Conservation (phyloP, 345 rosid species). For the Rhizophora apiculata region DNA sequence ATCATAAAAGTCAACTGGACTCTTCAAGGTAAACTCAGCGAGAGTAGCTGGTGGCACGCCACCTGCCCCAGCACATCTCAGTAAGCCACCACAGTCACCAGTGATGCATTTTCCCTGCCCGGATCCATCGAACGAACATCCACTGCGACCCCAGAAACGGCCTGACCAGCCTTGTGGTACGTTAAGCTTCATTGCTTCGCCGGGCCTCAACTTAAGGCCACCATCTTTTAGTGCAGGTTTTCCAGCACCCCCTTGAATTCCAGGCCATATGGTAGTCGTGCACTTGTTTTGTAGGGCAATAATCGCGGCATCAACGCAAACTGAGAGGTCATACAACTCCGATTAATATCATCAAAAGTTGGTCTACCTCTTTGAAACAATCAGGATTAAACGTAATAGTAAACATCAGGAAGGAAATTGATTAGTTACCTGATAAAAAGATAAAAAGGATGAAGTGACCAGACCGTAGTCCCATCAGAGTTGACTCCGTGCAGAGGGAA, state of each 20-base stretch:
- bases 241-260: constrained; percentile 37
- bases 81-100: constrained; percentile 40
- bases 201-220: constrained; percentile 33
- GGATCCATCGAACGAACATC: constrained; percentile 32
- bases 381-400: not conserved
- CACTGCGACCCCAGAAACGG: constrained; percentile 45
- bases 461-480: not conserved
- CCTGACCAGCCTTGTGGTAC: constrained; percentile 48
- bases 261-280: constrained; percentile 44
- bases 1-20: constrained; percentile 36
- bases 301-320: constrained; percentile 9
- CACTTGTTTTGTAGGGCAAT: constrained; percentile 38
- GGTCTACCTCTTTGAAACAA: no score
- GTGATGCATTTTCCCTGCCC: constrained; percentile 38
- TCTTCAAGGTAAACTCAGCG: constrained; percentile 45
- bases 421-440: constrained; percentile 1
- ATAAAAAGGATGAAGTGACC: not conserved
- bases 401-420: not conserved
- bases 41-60: constrained; percentile 47
- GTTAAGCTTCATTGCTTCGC: constrained; percentile 23
- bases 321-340: not conserved
- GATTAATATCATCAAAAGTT: not conserved
- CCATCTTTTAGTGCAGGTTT: constrained; percentile 28
- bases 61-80: constrained; percentile 38
- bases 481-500: not conserved